Base-by-base conservation (phyloP, 148 eudicot species). In the Persicaria maculosa region DNA sequence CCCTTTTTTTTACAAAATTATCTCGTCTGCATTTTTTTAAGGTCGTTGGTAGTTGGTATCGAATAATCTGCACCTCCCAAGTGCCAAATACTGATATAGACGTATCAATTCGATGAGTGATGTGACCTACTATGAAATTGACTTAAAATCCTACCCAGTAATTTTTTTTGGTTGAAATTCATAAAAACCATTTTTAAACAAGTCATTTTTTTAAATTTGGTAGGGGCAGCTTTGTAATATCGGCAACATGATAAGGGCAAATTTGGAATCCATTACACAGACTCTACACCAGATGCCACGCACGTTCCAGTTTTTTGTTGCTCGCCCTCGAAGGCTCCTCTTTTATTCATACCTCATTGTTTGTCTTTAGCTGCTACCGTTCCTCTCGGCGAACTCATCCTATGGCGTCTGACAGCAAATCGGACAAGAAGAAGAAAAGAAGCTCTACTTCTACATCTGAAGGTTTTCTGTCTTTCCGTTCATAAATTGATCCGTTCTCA, bases 351-450 rank as follows among this genome's bases (percentile, higher is more conserved):
- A 19, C 31, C 62, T 57, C 62, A 19, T 7, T 19, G 10, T 22
- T 22, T 40, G 67, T 22, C 67, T 59, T 0, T 59, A 40, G 10
- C 19, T 43, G 19, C 43, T 25, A 25, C 22, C 62, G n/a, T 12
- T 25, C 25, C 44, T 10, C 68, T 62, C 43, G 43, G 5, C 44
- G 68, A 25, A 25, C 16, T 31, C 70, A 65, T 14, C 47, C 46
- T 17, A 71, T 71, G 73, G 36, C 73, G 9, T 45, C 53, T 71
- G 73, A 71, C 73, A 71, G 73, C 50, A 71, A 71, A 71, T 47
- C 73, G 2, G 73, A 52, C 57, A 52, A 48, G 73, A 71, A 71
- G 73, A 71, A 45, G 54, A 71, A 71, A 48, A 46, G 73, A 48
- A 48, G 40, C 54, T 71, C 72, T 5, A 9, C 72, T 16, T 45